phyloP scores from a whole-genome alignment of 2,329 filamentous ascomycete genomes.

The Penicillium expansum region DNA sequence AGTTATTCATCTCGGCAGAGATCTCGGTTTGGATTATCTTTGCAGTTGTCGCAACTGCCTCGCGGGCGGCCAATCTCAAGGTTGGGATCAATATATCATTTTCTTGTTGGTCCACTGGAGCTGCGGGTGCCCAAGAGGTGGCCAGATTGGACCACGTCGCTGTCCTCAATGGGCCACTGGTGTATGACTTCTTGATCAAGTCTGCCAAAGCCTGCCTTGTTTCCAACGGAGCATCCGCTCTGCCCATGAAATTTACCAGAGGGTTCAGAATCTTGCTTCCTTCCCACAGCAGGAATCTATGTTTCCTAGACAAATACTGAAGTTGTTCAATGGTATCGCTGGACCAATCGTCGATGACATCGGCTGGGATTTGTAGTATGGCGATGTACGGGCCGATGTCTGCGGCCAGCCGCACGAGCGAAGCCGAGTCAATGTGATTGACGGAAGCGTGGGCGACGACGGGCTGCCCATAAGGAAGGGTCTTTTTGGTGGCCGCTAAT shows the following conservation, averaged over 20 bases:
- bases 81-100: conserved; percentile 44
- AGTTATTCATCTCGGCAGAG: conserved; percentile 28
- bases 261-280: conserved; percentile 40
- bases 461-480: conserved; percentile 39
- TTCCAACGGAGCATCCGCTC: conserved; percentile 26
- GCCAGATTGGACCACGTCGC: conserved; percentile 41
- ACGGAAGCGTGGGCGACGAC: conserved; percentile 53
- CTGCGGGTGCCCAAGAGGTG: conserved; percentile 40
- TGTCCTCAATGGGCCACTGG: conserved; percentile 37
- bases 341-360: conserved; percentile 61
- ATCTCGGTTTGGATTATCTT: conserved; percentile 44
- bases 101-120: conserved; percentile 37
- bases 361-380: conserved; percentile 60
- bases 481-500: conserved; percentile 33
- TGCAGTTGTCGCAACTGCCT: conserved; percentile 39
- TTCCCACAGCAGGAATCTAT: conserved; percentile 44
- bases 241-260: conserved; percentile 33
- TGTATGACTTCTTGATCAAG: conserved; percentile 40
- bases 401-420: conserved; percentile 56
- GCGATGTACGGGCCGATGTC: conserved; percentile 61
- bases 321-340: conserved; percentile 51
- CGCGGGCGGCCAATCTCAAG: conserved; percentile 41
- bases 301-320: conserved; percentile 33
- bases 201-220: conserved; percentile 34
- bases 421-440: conserved; percentile 55